phyloP scores from a whole-genome alignment of 2,329 filamentous ascomycete genomes.

The Arthroderma sp. region DNA sequence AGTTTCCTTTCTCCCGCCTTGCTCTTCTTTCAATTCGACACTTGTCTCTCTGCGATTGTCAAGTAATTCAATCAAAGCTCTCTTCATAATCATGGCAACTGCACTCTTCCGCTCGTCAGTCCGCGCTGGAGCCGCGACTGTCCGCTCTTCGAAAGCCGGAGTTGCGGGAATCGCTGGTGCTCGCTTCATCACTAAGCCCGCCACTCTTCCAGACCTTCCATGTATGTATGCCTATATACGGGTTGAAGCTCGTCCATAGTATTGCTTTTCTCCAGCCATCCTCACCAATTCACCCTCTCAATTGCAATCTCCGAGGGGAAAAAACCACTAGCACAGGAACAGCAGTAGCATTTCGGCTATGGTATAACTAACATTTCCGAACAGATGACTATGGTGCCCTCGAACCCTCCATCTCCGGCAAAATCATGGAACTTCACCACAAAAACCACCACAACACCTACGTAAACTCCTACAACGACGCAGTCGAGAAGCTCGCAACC shows the following conservation, averaged over 20 bases:
- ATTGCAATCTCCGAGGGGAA: neutral
- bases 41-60: too few relatives aligned
- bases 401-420: constrained; percentile 67
- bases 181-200: constrained; percentile 74
- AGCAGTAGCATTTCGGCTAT: neutral
- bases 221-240: constrained; percentile 40
- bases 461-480: constrained; percentile 75
- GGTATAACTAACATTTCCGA: neutral
- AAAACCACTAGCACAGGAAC: neutral
- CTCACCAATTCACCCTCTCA: neutral
- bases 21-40: too few relatives aligned
- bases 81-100: neutral
- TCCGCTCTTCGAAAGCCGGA: constrained; percentile 39
- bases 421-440: constrained; percentile 96
- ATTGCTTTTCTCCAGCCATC: neutral
- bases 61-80: too few relatives aligned
- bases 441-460: constrained; percentile 91
- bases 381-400: constrained; percentile 93
- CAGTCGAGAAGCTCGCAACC: constrained; percentile 55
- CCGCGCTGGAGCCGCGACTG: constrained; percentile 45
- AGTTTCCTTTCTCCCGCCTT: too few relatives aligned
- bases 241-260: too few relatives aligned
- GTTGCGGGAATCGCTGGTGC: constrained; percentile 56
- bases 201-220: constrained; percentile 77
- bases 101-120: constrained; percentile 58